These are phyloP conservation scores for Cyberlindnera japonica DNA, from an alignment of 805 yeast genomes.

Conservation along the genomic window DNA sequence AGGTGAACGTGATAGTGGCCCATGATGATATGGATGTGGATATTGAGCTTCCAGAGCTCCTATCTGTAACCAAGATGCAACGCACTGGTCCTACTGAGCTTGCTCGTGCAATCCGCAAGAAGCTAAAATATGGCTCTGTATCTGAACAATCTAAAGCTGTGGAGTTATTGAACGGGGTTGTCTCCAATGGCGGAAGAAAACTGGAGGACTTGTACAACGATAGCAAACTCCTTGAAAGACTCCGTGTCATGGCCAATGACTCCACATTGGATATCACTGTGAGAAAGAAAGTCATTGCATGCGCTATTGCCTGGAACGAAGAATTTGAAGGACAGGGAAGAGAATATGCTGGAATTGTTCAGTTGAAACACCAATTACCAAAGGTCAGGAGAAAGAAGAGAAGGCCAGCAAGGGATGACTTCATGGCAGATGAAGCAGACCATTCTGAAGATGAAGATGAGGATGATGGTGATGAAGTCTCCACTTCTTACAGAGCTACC, in stretches of 20 bases:
- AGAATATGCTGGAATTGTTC: constrained; percentile 47
- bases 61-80: constrained; percentile 32
- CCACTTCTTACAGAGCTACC: constrained; percentile 4
- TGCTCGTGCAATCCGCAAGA: constrained; percentile 86
- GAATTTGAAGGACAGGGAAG: constrained; percentile 43
- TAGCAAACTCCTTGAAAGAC: constrained; percentile 59
- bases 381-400: constrained; percentile 25
- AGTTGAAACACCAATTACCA: constrained; percentile 45
- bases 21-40: constrained; percentile 31
- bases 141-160: constrained; percentile 67
- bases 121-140: constrained; percentile 75
- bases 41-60: constrained; percentile 32
- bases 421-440: constrained; percentile 53
- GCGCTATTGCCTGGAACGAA: constrained; percentile 65
- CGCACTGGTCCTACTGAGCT: constrained; percentile 60
- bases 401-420: constrained; percentile 27
- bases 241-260: constrained; percentile 46
- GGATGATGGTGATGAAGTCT: constrained; percentile 12
- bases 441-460: constrained; percentile 31
- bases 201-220: constrained; percentile 54
- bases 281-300: constrained; percentile 41
- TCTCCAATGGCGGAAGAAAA: constrained; percentile 48
- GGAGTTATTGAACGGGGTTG: constrained; percentile 54
- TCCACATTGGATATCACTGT: constrained; percentile 45
- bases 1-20: constrained; percentile 47